phyloP scores from a whole-genome alignment of 257 asterid genomes.

The Penstemon davidsonii region DNA sequence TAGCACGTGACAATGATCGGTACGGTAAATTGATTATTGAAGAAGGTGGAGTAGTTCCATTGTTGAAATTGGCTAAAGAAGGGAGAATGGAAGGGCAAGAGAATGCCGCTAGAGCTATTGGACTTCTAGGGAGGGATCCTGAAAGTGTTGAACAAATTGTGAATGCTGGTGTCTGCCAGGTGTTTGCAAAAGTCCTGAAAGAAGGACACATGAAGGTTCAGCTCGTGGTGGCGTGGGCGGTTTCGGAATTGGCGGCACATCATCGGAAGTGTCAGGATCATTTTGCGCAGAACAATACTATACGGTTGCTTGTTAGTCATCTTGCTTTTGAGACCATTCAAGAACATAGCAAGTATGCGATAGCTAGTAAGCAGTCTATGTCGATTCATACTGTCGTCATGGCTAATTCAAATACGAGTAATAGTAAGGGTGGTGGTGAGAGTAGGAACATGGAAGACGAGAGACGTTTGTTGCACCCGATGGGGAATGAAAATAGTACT shows the following conservation, averaged over 20 bases:
- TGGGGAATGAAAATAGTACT: not conserved
- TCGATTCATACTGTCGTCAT: slow-evolving; percentile 59
- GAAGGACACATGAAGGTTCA: slow-evolving; percentile 84
- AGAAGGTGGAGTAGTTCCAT: slow-evolving; percentile 76
- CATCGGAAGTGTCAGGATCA: slow-evolving; percentile 78
- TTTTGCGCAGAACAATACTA: slow-evolving; percentile 68
- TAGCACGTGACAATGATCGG: slow-evolving; percentile 77
- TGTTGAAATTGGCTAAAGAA: slow-evolving; percentile 67
- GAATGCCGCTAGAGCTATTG: slow-evolving; percentile 72
- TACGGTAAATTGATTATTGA: slow-evolving; percentile 72
- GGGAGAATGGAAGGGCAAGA: slow-evolving; percentile 75
- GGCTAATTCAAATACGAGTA: slow-evolving; percentile 40
- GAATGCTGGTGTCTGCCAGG: slow-evolving; percentile 71
- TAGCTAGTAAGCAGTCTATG: slow-evolving; percentile 44
- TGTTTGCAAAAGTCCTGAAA: slow-evolving; percentile 77
- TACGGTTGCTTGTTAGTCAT: slow-evolving; percentile 70
- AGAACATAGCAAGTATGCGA: slow-evolving; percentile 70
- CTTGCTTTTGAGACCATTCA: slow-evolving; percentile 79
- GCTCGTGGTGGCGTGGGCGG: slow-evolving; percentile 80
- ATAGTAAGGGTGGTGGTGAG: not conserved
- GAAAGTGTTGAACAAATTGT: slow-evolving; percentile 75
- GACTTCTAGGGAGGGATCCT: slow-evolving; percentile 71
- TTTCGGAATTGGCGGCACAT: slow-evolving; percentile 67
- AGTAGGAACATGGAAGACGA: not conserved
- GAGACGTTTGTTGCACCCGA: too few relatives aligned